phyloP scores from a whole-genome alignment of 108 stramenopile genomes.

The Skeletonema potamos region DNA sequence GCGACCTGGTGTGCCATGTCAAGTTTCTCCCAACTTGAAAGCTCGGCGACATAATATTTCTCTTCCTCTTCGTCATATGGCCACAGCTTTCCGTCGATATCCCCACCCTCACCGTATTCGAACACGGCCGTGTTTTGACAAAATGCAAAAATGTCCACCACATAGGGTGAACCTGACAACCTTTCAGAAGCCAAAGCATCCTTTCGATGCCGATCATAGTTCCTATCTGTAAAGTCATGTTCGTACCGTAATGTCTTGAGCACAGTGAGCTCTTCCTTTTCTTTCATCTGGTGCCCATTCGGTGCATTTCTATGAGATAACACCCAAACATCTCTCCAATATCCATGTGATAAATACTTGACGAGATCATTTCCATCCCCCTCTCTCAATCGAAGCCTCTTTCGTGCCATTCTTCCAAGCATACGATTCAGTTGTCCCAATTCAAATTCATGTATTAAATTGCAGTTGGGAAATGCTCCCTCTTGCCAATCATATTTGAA shows the following conservation, averaged over 20 bases:
- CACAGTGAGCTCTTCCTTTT: slow-evolving; percentile 35
- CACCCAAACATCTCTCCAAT: slow-evolving; percentile 75
- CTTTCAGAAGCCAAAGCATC: slow-evolving; percentile 66
- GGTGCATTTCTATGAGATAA: slow-evolving; percentile 16
- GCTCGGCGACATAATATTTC: slow-evolving; percentile 20
- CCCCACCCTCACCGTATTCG: slow-evolving; percentile 68
- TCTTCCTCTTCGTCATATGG: slow-evolving; percentile 30
- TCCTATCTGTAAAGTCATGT: slow-evolving; percentile 61
- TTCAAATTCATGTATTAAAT: slow-evolving; percentile 68
- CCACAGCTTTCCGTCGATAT: slow-evolving; percentile 46
- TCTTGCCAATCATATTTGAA: slow-evolving; percentile 69
- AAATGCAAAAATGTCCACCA: slow-evolving; percentile 70
- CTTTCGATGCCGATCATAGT: slow-evolving; percentile 75
- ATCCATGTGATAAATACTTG: slow-evolving; percentile 51
- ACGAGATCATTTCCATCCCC: slow-evolving; percentile 44
- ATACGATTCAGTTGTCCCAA: slow-evolving; percentile 25
- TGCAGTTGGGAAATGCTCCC: slow-evolving; percentile 66
- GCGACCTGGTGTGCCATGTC: slow-evolving; percentile 70
- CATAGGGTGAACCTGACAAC: slow-evolving; percentile 49
- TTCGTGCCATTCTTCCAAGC: slow-evolving; percentile 27
- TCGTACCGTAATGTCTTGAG: slow-evolving; percentile 62
- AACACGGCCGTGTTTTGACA: slow-evolving; percentile 69
- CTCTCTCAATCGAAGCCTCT: slow-evolving; percentile 11
- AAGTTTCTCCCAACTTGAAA: slow-evolving; percentile 45
- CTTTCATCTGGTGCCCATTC: neutral